Conservation (phyloP, 1,284 basidiomycete genomes). For the Cutaneotrichosporon mucoides region DNA sequence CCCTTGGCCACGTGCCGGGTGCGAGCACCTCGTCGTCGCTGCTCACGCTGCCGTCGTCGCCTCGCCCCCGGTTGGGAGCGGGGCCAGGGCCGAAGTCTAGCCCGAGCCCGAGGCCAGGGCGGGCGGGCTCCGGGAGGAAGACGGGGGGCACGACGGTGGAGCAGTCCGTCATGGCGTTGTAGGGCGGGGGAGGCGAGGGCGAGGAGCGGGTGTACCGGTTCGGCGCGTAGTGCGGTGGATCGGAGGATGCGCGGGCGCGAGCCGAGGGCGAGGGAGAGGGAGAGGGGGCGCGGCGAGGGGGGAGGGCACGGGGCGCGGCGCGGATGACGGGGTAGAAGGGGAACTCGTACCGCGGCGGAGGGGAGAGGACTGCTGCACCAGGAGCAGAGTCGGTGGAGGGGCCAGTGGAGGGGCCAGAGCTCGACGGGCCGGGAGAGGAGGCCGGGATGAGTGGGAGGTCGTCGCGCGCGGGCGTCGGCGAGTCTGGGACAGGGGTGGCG, state of each 20-base stretch:
- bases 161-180: constrained; percentile 36
- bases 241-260: not conserved
- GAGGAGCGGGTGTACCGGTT: constrained; percentile 18
- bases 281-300: not conserved
- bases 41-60: not conserved
- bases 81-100: not conserved
- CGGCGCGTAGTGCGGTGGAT: constrained; percentile 13
- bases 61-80: too few relatives aligned
- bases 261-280: not conserved
- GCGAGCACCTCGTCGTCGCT: not conserved
- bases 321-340: constrained; percentile 12
- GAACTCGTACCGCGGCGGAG: constrained; percentile 16
- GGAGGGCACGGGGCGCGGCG: not conserved
- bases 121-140: constrained; percentile 14
- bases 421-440: too few relatives aligned
- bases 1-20: not conserved
- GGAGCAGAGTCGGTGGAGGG: too few relatives aligned
- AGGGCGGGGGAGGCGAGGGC: constrained; percentile 40
- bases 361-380: not conserved
- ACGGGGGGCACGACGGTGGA: constrained; percentile 26
- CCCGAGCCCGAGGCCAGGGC: not conserved
- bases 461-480: not conserved
- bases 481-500: not conserved
- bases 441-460: too few relatives aligned
- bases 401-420: too few relatives aligned